A percentile compares a stretch with the other conserved stretches of the same genome.
Conservation (phyloP, 2,329 filamentous ascomycete species). For the Mycosphaerella sp. region DNA sequence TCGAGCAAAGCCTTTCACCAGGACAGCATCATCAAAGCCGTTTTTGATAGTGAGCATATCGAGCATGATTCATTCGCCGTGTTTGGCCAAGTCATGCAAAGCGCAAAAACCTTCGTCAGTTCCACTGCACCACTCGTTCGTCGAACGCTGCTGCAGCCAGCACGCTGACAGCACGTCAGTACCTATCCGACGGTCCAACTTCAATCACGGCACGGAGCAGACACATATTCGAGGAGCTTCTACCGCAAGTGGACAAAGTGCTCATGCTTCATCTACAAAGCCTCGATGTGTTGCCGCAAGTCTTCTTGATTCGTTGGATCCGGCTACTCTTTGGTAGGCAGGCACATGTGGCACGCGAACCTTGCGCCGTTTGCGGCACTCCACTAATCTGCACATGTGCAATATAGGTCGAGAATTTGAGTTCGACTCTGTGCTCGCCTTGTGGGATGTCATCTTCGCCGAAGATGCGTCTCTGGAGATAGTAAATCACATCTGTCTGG, state of each 20-base stretch:
- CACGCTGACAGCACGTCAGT: constrained; percentile 9
- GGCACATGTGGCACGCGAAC: too few relatives aligned
- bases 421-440: constrained; percentile 70
- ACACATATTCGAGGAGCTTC: constrained; percentile 74
- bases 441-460: constrained; percentile 91
- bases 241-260: constrained; percentile 75
- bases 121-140: background rate
- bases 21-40: constrained; percentile 26
- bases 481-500: constrained; percentile 84
- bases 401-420: constrained; percentile 67
- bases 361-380: too few relatives aligned
- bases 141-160: background rate
- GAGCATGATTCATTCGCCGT: constrained; percentile 88
- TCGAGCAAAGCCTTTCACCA: constrained; percentile 28
- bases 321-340: constrained; percentile 70
- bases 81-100: constrained; percentile 82
- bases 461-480: constrained; percentile 73
- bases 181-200: constrained; percentile 45
- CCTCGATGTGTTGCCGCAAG: constrained; percentile 89
- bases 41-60: constrained; percentile 65
- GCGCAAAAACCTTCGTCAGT: constrained; percentile 56
- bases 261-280: constrained; percentile 71
- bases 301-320: constrained; percentile 97
- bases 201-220: constrained; percentile 76
- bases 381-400: background rate